Percentiles rank a stretch among this genome's conserved stretches.
Conservation (phyloP, 164 flowering plant species). For the Berberis vulgaris region DNA sequence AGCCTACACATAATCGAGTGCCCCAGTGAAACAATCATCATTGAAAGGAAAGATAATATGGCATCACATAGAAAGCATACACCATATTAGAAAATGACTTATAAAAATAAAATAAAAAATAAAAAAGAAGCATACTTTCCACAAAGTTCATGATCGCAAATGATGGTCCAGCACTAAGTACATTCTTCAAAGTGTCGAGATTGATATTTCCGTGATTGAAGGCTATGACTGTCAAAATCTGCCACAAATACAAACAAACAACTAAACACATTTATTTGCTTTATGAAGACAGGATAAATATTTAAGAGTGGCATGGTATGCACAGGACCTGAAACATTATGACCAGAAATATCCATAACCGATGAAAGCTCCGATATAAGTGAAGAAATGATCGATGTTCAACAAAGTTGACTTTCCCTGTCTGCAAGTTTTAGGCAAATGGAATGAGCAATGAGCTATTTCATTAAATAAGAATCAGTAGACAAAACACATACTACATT, state of each 20-base stretch:
- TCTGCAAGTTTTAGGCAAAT: constrained; percentile 32
- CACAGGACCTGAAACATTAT: constrained; percentile 86
- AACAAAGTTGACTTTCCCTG: constrained; percentile 87
- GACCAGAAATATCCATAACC: constrained; percentile 86
- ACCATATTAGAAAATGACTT: no score
- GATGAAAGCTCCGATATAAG: constrained; percentile 91
- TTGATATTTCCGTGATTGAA: constrained; percentile 48
- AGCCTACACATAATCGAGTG: constrained; percentile 33
- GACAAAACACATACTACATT: no score
- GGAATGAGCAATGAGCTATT: background rate
- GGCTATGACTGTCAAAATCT: constrained; percentile 83
- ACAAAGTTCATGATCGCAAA: constrained; percentile 77
- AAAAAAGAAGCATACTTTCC: constrained; percentile 48
- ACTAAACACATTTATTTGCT: background rate
- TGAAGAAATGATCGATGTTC: constrained; percentile 97
- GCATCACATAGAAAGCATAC: no score
- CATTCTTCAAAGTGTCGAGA: constrained; percentile 55
- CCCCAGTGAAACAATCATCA: no score
- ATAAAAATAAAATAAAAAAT: background rate
- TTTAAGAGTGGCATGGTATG: background rate
- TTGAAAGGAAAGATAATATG: no score
- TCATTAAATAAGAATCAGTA: no score
- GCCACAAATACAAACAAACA: background rate
- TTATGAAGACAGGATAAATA: background rate
- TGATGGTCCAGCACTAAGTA: constrained; percentile 83